These are phyloP conservation scores for Boehmeria nivea DNA, from an alignment of 306 rosid species.

Conservation along the genomic window DNA sequence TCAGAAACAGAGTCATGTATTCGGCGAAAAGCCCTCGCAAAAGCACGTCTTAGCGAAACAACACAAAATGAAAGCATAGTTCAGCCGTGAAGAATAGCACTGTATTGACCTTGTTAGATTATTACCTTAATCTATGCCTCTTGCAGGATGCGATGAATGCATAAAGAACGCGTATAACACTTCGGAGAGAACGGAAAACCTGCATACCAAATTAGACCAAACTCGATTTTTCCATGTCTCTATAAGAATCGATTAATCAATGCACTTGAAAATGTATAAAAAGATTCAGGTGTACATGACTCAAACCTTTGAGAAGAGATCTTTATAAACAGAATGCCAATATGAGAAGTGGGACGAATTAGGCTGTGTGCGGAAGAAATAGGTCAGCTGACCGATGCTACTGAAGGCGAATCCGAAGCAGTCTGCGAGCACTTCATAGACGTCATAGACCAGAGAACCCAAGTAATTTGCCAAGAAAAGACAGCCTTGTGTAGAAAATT, in stretches of 20 bases:
- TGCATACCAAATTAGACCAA: not conserved
- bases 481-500: not conserved
- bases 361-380: not conserved
- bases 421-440: not conserved
- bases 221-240: not conserved
- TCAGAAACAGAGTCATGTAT: not conserved
- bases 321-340: slow-evolving; percentile 16
- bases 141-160: slow-evolving; percentile 8
- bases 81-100: too few relatives aligned
- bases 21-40: too few relatives aligned
- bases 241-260: not conserved
- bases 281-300: not conserved
- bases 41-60: too few relatives aligned
- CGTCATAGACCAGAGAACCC: slow-evolving; percentile 2
- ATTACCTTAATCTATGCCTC: slow-evolving; percentile 11
- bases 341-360: not conserved
- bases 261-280: not conserved
- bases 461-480: slow-evolving; percentile 3
- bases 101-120: too few relatives aligned
- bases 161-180: not conserved
- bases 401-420: not conserved
- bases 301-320: slow-evolving; percentile 9
- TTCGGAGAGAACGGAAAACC: slow-evolving; percentile 12
- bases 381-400: not conserved
- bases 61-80: too few relatives aligned